phyloP scores from a whole-genome alignment of 2,329 filamentous ascomycete genomes.

The Nothophaeocryptopus gaeumannii region DNA sequence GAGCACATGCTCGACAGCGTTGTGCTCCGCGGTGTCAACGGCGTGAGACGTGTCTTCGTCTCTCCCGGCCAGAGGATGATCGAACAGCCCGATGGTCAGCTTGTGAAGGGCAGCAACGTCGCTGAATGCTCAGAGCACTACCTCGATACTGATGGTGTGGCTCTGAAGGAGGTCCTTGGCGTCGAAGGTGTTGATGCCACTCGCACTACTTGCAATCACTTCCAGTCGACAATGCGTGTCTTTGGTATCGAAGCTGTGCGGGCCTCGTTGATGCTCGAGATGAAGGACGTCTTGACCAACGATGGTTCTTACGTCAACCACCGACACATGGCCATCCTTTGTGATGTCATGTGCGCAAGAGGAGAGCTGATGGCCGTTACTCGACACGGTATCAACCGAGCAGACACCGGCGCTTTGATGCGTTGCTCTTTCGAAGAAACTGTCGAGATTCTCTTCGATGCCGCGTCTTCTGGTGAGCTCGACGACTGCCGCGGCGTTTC shows the following conservation, averaged over 20 bases:
- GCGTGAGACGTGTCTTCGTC: conserved; percentile 89
- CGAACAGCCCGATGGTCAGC: conserved; percentile 65
- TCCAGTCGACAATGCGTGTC: conserved; percentile 90
- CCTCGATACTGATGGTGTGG: conserved; percentile 88
- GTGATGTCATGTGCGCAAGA: conserved; percentile 96
- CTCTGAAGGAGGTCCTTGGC: conserved; percentile 77
- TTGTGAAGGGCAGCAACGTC: conserved; percentile 72
- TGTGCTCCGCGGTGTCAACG: conserved; percentile 83
- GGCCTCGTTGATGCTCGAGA: conserved; percentile 78
- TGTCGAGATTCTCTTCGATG: conserved; percentile 95
- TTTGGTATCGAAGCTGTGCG: conserved; percentile 96
- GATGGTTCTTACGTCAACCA: conserved; percentile 99
- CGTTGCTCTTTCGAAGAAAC: conserved; percentile 99
- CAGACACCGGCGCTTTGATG: conserved; percentile 97
- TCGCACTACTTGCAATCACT: conserved; percentile 90
- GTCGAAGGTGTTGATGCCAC: conserved; percentile 84
- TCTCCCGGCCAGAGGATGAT: conserved; percentile 72
- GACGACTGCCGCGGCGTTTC: conserved; percentile 98
- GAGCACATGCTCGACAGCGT: conserved; percentile 87
- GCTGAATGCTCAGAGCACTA: conserved; percentile 86
- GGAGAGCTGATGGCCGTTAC: conserved; percentile 94
- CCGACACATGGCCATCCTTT: conserved; percentile 89
- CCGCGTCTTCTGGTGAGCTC: conserved; percentile 87
- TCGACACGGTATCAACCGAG: conserved; percentile 96
- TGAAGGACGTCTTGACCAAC: conserved; percentile 91